Conservation (phyloP, 1,139 yeast genomes). For the Hemisphaericaspora xylanilytica region DNA sequence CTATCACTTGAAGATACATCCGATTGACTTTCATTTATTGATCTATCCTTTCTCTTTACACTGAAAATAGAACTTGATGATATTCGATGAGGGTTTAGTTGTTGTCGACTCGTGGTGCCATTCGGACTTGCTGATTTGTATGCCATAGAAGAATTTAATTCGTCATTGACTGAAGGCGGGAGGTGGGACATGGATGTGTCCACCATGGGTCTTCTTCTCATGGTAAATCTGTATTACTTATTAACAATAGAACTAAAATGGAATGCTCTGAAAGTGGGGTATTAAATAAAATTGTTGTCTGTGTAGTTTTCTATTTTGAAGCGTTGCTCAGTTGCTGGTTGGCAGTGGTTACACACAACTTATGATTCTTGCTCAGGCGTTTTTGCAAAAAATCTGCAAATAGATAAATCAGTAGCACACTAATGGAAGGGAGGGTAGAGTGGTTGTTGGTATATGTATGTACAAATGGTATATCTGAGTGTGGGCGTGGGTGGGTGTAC, state of each 20-base stretch:
- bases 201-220: slow-evolving; percentile 26
- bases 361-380: too few relatives aligned
- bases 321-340: too few relatives aligned
- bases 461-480: too few relatives aligned
- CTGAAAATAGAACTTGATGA: slow-evolving; percentile 43
- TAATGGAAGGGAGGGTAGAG: too few relatives aligned
- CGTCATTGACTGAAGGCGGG: slow-evolving; percentile 30
- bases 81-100: slow-evolving; percentile 19
- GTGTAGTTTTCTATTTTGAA: too few relatives aligned
- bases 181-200: slow-evolving; percentile 17
- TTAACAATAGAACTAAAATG: neutral
- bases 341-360: too few relatives aligned
- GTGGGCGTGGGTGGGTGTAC: too few relatives aligned
- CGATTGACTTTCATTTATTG: slow-evolving; percentile 24
- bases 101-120: slow-evolving; percentile 13
- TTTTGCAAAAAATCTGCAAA: too few relatives aligned
- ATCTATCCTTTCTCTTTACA: slow-evolving; percentile 28
- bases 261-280: too few relatives aligned
- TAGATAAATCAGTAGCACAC: too few relatives aligned
- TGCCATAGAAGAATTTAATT: slow-evolving; percentile 34
- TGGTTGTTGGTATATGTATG: too few relatives aligned
- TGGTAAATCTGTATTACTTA: slow-evolving; percentile 6
- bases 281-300: too few relatives aligned
- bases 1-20: slow-evolving; percentile 38
- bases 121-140: slow-evolving; percentile 18